Evolutionary conservation across 106 monocot genomes (phyloP), one percentile per base, ranked within the genome.

Genomic region (Apostasia ramifera): DNA sequence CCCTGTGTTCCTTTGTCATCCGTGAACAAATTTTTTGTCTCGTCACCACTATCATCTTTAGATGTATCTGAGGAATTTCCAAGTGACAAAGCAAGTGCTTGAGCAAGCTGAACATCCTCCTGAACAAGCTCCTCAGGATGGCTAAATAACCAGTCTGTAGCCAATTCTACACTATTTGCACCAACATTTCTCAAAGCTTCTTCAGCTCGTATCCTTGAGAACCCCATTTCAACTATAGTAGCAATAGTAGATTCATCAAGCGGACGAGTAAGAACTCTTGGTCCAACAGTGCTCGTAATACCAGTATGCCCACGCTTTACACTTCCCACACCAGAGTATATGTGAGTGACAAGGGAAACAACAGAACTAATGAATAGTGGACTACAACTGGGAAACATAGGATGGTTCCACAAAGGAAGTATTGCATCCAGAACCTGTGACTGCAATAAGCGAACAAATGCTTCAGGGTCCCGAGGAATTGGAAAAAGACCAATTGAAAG

Each of bases 161-260:
- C 92, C 70, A 92, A 56, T 44, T 85, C 92, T 57, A 92, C 88
- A 74, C 85, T 92, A 66, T 92, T 88, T 66, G 83, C 74, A 40
- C 85, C 78, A 14, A 88, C 82, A 57, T 64, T 81, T 71, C 92
- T 80, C 55, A 92, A 67, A 66, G 92, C 92, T 69, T 85, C 92
- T 68, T 92, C 92, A 40, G 84, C 92, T 37, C 80, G 74, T 14
- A 62, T 73, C 57, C 92, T 80, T 55, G 78, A 70, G 63, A 92
- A 92, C 10, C 92, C 92, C 92, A 92, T 92, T 54, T 92, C 92
- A 49, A 92, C 82, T 63, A 92, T 85, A 15, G 83, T 85, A 52
- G 88, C 50, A 69, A 88, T 72, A 64, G 88, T 68, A 46, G 85
- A 71, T 73, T 92, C 92, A 81, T 88, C 82, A 61, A 81, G 80